Evolutionary conservation across 148 eudicot species (phyloP), one percentile per base, ranked within the genome.

Genomic region (Arctostaphylos glauca): DNA sequence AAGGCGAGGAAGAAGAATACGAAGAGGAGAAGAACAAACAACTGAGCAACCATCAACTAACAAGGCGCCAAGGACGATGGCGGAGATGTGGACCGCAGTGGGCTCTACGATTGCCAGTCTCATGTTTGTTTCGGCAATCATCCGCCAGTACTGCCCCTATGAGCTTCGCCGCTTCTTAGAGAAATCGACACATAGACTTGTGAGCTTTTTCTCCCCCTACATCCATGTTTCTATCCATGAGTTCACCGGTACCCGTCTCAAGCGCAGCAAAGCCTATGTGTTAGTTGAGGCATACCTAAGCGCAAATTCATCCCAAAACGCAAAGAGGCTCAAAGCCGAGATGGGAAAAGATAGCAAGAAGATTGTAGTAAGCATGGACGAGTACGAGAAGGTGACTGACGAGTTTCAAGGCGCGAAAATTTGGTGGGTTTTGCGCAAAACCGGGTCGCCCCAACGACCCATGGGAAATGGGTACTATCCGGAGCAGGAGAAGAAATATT

Each of bases 281-380:
- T 62, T 82, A 2, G 86, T 88, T 2, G 86, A 90, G 60, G 84
- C 94, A 0, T 91, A 91, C 76, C 86, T 90, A 0, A 87, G 89
- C 10, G 68, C 64, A 2, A 83, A 85, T 60, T 80, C 91, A 3
- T 77, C 90, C 0, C 82, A 81, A 43, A 67, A 66, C 10, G 88
- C 91, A 14, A 89, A 85, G 68, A 83, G 88, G 48, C 89, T 91
- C 68, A 86, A 79, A 55, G 92, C 88, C 13, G 92, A 91, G 83
- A 80, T 80, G 77, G 85, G 82, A 12, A 70, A 74, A 7, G 83
- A 84, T 6, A 84, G 85, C 60, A 86, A 80, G 59, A 82, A 79
- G 80, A 50, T 89, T 3, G 74, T 79, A 6, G 50, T 90, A 10
- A 84, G 83, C 79, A 81, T 90, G 89, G 94, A 89, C 16, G 89